Percentiles rank a stretch among this genome's conserved stretches.
phyloP scores from a whole-genome alignment of 495 filamentous ascomycete species.

The Cladorrhinum samala region DNA sequence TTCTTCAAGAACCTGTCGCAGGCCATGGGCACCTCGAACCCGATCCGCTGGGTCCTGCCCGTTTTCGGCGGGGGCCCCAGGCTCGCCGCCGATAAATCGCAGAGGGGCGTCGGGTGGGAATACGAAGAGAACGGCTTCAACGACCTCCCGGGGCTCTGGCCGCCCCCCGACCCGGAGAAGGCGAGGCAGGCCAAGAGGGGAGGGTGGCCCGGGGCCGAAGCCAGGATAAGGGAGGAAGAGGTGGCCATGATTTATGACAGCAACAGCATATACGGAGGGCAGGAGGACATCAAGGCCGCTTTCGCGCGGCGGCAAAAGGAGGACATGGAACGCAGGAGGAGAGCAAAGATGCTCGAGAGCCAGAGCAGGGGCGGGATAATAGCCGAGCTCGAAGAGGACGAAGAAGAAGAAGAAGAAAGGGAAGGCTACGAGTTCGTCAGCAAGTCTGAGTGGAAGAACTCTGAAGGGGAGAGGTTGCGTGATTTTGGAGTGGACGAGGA shows the following conservation, averaged over 20 bases:
- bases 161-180: constrained; percentile 85
- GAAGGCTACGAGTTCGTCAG: constrained; percentile 36
- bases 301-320: constrained; percentile 35
- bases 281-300: constrained; percentile 29
- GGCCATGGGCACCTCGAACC: constrained; percentile 80
- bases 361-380: constrained; percentile 27
- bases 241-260: constrained; percentile 10
- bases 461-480: constrained; percentile 74
- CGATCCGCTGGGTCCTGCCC: constrained; percentile 56
- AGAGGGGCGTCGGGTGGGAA: constrained; percentile 46
- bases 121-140: constrained; percentile 89
- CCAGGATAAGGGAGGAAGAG: constrained; percentile 2
- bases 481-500: constrained; percentile 93
- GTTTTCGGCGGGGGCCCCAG: constrained; percentile 34
- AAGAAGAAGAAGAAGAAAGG: constrained; percentile 32
- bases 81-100: constrained; percentile 15
- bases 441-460: constrained; percentile 70
- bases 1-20: constrained; percentile 83
- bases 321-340: constrained; percentile 33
- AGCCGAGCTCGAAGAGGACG: constrained; percentile 38
- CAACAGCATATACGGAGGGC: background rate
- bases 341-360: constrained; percentile 22
- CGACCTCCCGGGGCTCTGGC: constrained; percentile 62
- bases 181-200: constrained; percentile 42
- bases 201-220: constrained; percentile 25